Conservation (phyloP, 768 basidiomycete species). For the Clitopilus passeckerianus region DNA sequence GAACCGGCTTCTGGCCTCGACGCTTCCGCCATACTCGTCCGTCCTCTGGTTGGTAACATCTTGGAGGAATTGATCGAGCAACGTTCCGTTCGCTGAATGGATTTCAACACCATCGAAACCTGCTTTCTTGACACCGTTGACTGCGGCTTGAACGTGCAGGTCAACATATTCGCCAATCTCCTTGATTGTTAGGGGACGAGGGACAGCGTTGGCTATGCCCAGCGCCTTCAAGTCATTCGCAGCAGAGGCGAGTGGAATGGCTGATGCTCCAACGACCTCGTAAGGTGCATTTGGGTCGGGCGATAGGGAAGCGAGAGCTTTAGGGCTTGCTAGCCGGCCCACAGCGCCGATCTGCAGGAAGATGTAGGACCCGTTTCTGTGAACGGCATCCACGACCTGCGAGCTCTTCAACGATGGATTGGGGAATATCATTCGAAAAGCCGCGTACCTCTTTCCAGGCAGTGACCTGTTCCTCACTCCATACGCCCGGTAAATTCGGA, state of each 20-base stretch:
- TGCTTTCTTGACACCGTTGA: slow-evolving; percentile 47
- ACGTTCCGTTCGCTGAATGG: slow-evolving; percentile 40
- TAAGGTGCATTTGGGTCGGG: slow-evolving; percentile 24
- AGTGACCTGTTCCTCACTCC: slow-evolving; percentile 47
- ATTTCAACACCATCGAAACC: slow-evolving; percentile 66
- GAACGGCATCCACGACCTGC: slow-evolving; percentile 54
- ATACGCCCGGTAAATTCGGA: slow-evolving; percentile 49
- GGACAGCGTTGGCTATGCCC: neutral
- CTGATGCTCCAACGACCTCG: slow-evolving; percentile 27
- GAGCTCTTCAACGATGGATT: slow-evolving; percentile 5
- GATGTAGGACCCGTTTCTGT: slow-evolving; percentile 41
- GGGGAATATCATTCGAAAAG: neutral
- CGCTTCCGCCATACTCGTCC: slow-evolving; percentile 65
- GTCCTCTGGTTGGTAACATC: slow-evolving; percentile 50
- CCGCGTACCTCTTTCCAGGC: slow-evolving; percentile 48
- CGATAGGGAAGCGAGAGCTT: slow-evolving; percentile 25
- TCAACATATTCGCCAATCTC: slow-evolving; percentile 47
- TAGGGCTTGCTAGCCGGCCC: slow-evolving; percentile 35
- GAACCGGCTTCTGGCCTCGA: slow-evolving; percentile 58
- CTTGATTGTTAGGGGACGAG: slow-evolving; percentile 25
- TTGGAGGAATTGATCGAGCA: slow-evolving; percentile 62
- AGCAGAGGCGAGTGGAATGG: slow-evolving; percentile 16
- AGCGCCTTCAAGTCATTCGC: slow-evolving; percentile 13
- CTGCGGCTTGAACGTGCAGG: slow-evolving; percentile 50
- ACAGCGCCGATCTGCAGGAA: slow-evolving; percentile 56